These are phyloP conservation scores for Lyophyllum decastes DNA, from an alignment of 768 basidiomycete species.

Conservation along the genomic window DNA sequence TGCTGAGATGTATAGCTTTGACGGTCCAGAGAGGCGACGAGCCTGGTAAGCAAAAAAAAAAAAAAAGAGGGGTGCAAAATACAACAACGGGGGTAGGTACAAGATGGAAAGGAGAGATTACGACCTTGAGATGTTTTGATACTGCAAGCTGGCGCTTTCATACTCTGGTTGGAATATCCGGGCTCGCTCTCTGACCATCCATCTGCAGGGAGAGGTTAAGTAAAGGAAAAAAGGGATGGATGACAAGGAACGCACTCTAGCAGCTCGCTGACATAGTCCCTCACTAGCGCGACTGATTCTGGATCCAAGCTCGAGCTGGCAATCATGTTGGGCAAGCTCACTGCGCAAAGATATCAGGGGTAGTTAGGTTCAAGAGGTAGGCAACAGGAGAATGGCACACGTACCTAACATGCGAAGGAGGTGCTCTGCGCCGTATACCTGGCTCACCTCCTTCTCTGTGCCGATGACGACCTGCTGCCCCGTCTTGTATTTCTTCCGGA, in stretches of 20 bases:
- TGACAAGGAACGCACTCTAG: conserved; percentile 53
- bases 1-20: background rate
- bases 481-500: conserved; percentile 72
- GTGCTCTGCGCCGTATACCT: conserved; percentile 94
- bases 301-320: conserved; percentile 87
- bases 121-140: conserved; percentile 82
- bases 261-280: conserved; percentile 90
- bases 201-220: conserved; percentile 42
- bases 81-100: background rate
- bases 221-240: background rate
- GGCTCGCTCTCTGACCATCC: conserved; percentile 75
- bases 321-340: conserved; percentile 91
- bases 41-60: background rate
- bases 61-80: background rate
- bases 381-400: conserved; percentile 23
- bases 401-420: conserved; percentile 87
- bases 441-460: conserved; percentile 84
- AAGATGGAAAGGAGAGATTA: conserved; percentile 32
- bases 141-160: conserved; percentile 71
- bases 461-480: conserved; percentile 67
- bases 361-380: background rate
- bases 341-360: conserved; percentile 39
- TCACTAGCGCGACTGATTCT: conserved; percentile 78
- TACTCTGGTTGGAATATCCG: conserved; percentile 79
- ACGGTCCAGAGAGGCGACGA: background rate